Conservation (phyloP, 371 early-diverging fungal species). For the Zychaea mexicana region DNA sequence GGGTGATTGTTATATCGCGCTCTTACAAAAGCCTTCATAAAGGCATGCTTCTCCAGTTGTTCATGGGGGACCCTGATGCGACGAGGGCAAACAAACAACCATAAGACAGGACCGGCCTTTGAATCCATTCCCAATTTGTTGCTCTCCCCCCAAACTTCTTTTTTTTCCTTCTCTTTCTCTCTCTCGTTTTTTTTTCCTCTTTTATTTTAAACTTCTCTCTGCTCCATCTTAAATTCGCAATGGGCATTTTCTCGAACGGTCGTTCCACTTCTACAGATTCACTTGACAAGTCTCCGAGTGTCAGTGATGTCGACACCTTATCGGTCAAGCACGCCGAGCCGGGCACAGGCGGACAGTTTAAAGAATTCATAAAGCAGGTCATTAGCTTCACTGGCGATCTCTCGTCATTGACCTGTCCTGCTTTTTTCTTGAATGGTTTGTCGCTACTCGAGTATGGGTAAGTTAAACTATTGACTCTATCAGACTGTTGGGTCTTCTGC, state of each 20-base stretch:
- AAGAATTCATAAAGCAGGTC: conserved; percentile 62
- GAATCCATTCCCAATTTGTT: not conserved
- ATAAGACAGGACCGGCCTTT: not conserved
- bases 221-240: not conserved
- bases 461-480: conserved; percentile 2
- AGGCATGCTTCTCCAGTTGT: no score
- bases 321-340: conserved; percentile 45
- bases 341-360: conserved; percentile 44
- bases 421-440: conserved; percentile 74
- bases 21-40: no score
- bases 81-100: no score
- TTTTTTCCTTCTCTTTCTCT: conserved; percentile 3
- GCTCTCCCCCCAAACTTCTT: no score
- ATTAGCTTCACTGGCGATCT: conserved; percentile 82
- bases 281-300: conserved; percentile 30
- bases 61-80: no score
- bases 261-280: conserved; percentile 1
- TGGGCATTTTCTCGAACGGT: conserved; percentile 21
- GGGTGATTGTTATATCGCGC: no score
- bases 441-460: conserved; percentile 82
- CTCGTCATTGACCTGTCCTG: conserved; percentile 77
- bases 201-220: not conserved
- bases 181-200: not conserved
- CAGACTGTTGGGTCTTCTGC: not conserved
- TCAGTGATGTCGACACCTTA: conserved; percentile 41